Base-by-base conservation (phyloP, 75 land plant species). In the Pinus albicaulis region DNA sequence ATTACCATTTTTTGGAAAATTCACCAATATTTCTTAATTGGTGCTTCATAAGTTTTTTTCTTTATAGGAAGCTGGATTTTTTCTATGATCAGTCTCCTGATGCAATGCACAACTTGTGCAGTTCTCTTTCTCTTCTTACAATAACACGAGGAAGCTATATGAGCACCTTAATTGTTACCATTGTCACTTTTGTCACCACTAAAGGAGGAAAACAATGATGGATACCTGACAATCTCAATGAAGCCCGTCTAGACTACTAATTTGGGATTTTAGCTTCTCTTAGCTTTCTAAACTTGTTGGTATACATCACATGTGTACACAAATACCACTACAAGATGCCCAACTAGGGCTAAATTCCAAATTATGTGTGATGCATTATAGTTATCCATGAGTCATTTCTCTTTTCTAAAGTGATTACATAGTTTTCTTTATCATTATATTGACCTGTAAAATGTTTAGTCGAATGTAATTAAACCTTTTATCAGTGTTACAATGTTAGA, bases 81-180 rank as follows among this genome's bases (percentile, higher is more conserved):
- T 93, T 93, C 77, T 93, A 93, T 76, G 95, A 93, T 72, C 93
- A 93, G 66, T 83, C 93, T 11, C 94, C 95, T 7, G 96, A 93
- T 78, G 94, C 92, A 24, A 93, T 91, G 93, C 61, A 94, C 17
- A 91, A 92, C 75, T 22, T 91, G 78, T 80, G 86, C 75, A 85
- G 86, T 19, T 94, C 94, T 24, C 61, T 93, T 24, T 77, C 92
- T 3, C 92, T 93, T 56, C 83, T 86, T 17, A 89, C 96, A 1
- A 74, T 55, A 5, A 94, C 31, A 31, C 2, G 1, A 31, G 2
- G 31, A 5, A 91, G 79, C 66, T 31, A 93, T 65, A 44, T 91
- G 81, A 93, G 96, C 80, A 82, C 83, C 3, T 56, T 93, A 65
- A 61, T 93, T 7, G 89, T 93, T 17, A 91, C 86, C 12, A 84